Evolutionary conservation across 2,329 filamentous ascomycete genomes (phyloP).

Genomic region (Rosellinia necatrix): DNA sequence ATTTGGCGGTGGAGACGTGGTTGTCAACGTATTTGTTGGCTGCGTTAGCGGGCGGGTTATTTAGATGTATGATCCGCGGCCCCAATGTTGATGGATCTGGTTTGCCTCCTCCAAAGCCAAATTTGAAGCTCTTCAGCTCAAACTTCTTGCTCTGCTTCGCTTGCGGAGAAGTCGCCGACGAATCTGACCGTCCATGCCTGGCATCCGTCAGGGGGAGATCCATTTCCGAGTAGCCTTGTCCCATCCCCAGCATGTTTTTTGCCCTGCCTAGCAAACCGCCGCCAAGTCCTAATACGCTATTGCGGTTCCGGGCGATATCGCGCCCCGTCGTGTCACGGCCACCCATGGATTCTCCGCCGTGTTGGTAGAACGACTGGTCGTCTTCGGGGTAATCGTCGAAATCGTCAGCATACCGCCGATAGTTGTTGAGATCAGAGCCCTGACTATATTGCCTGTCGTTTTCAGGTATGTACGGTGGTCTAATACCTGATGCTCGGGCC

Average conservation of each 20-base stretch:
- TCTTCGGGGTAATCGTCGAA: slow-evolving; percentile 82
- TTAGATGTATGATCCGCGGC: slow-evolving; percentile 90
- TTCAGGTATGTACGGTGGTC: slow-evolving; percentile 50
- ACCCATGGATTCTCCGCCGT: slow-evolving; percentile 56
- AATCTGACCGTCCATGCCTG: slow-evolving; percentile 47
- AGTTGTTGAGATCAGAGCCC: slow-evolving; percentile 82
- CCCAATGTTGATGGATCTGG: slow-evolving; percentile 89
- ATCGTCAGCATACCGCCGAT: slow-evolving; percentile 88
- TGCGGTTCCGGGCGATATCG: slow-evolving; percentile 73
- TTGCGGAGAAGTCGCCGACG: slow-evolving; percentile 34
- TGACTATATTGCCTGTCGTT: slow-evolving; percentile 65
- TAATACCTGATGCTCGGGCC: slow-evolving; percentile 35
- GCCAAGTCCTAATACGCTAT: slow-evolving; percentile 85
- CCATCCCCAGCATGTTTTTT: slow-evolving; percentile 90
- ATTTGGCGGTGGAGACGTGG: slow-evolving; percentile 96
- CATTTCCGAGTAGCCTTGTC: slow-evolving; percentile 91
- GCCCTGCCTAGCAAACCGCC: slow-evolving; percentile 85
- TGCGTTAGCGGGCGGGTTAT: slow-evolving; percentile 92
- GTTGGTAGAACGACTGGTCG: slow-evolving; percentile 81
- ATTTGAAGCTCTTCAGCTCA: slow-evolving; percentile 81
- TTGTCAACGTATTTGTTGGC: slow-evolving; percentile 93
- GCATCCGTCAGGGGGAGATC: slow-evolving; percentile 90
- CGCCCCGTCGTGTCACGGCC: slow-evolving; percentile 49
- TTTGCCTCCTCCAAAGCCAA: slow-evolving; percentile 84
- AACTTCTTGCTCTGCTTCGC: slow-evolving; percentile 60